Percentiles rank a stretch among this genome's conserved stretches.
Conservation (phyloP, 306 rosid species). For the Gastrolobium bilobum region DNA sequence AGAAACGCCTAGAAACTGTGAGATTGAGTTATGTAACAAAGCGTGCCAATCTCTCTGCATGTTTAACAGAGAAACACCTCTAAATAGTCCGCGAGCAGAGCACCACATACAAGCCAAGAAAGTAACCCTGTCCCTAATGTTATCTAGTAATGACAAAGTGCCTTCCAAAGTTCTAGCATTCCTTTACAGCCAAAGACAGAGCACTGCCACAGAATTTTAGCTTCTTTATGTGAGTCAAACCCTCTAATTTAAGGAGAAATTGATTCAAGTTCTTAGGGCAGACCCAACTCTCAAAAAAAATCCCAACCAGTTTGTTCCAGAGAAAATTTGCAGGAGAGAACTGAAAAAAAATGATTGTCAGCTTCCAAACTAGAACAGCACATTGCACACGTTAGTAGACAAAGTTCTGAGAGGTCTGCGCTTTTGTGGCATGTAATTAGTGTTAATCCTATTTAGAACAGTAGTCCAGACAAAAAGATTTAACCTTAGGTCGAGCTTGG, state of each 20-base stretch:
- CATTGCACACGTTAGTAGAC: conserved; percentile 10
- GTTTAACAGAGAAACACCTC: background rate
- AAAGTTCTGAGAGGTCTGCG: background rate
- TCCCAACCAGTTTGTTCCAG: too few species aligned
- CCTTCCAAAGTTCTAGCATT: background rate
- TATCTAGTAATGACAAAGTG: background rate
- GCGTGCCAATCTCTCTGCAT: too few species aligned
- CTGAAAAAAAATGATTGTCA: background rate
- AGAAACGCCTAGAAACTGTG: too few species aligned
- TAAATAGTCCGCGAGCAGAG: background rate
- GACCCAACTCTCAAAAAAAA: too few species aligned
- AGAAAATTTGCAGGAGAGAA: too few species aligned
- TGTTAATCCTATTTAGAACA: too few species aligned
- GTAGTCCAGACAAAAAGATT: too few species aligned
- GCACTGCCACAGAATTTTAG: background rate
- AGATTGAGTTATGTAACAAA: background rate
- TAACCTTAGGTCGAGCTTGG: too few species aligned
- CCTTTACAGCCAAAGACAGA: background rate
- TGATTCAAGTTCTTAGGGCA: background rate
- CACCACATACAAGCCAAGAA: background rate
- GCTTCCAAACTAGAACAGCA: conserved; percentile 13
- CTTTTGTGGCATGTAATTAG: too few species aligned
- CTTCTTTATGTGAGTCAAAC: background rate
- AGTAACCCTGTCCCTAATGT: background rate
- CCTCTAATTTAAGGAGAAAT: background rate